A percentile compares a stretch with the other conserved stretches of the same genome.
Conservation (phyloP, 345 rosid genomes). For the Aurinia saxatilis region DNA sequence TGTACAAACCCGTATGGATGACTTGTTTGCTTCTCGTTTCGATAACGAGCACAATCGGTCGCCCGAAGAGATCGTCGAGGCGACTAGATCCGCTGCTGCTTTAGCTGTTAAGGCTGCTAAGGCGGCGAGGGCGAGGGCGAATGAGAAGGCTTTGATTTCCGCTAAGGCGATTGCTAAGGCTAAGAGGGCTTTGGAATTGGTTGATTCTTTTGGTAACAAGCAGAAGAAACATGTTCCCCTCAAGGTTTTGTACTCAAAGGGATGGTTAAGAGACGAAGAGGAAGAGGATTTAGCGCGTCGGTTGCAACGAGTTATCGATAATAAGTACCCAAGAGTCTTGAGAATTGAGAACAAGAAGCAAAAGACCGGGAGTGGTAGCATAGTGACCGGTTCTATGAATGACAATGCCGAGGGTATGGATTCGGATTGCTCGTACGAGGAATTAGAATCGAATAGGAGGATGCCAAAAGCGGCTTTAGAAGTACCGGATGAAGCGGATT, state of each 20-base stretch:
- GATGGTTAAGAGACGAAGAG: slow-evolving; percentile 19
- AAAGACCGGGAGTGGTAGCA: slow-evolving; percentile 18
- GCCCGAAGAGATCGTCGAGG: slow-evolving; percentile 60
- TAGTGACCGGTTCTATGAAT: slow-evolving; percentile 12
- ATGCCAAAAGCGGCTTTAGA: slow-evolving; percentile 23
- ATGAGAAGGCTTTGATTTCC: slow-evolving; percentile 73
- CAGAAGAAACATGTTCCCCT: slow-evolving; percentile 90
- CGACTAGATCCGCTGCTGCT: slow-evolving; percentile 58
- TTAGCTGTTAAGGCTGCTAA: slow-evolving; percentile 58
- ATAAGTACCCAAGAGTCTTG: slow-evolving; percentile 61
- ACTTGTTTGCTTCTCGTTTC: slow-evolving; percentile 38
- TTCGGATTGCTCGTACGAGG: slow-evolving; percentile 46
- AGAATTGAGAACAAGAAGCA: slow-evolving; percentile 49
- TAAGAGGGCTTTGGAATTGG: slow-evolving; percentile 65
- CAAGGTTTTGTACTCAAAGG: slow-evolving; percentile 71
- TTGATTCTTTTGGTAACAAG: slow-evolving; percentile 59
- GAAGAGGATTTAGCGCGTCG: slow-evolving; percentile 63
- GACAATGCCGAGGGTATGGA: slow-evolving; percentile 35
- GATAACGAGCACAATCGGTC: slow-evolving; percentile 38
- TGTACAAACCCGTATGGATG: slow-evolving; percentile 35
- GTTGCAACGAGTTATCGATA: slow-evolving; percentile 51
- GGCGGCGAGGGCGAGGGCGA: slow-evolving; percentile 67
- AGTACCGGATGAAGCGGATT: slow-evolving; percentile 23
- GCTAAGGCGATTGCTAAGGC: slow-evolving; percentile 77
- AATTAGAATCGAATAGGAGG: slow-evolving; percentile 24